phyloP scores from a whole-genome alignment of 2,329 filamentous ascomycete genomes.

The Sporothrix inflata region DNA sequence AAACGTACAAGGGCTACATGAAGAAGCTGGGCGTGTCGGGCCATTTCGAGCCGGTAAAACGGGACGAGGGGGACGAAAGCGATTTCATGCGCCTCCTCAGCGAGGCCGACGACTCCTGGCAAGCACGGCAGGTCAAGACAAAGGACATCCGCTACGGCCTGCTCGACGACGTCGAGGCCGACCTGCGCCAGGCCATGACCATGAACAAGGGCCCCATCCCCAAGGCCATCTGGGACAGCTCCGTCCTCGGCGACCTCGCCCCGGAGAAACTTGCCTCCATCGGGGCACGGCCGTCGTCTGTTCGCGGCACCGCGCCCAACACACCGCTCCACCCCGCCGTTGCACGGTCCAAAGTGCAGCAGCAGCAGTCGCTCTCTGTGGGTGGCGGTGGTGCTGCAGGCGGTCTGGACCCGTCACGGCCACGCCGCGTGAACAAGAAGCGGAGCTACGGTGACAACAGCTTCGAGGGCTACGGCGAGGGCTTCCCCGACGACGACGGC shows the following conservation, averaged over 20 bases:
- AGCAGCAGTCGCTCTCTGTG: conserved; percentile 30
- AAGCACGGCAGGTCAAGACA: conserved; percentile 56
- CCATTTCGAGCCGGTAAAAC: conserved; percentile 63
- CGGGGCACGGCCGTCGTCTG: conserved; percentile 47
- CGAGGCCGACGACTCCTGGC: conserved; percentile 61
- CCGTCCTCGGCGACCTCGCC: conserved; percentile 61
- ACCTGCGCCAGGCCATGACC: conserved; percentile 56
- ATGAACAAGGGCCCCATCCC: conserved; percentile 62
- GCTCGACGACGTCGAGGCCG: conserved; percentile 48
- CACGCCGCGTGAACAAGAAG: conserved; percentile 71
- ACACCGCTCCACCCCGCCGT: conserved; percentile 50
- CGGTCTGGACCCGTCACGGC: conserved; percentile 53
- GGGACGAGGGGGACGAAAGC: conserved; percentile 55
- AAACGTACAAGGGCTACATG: conserved; percentile 71
- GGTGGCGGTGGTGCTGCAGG: conserved; percentile 44
- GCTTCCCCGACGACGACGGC: conserved; percentile 68
- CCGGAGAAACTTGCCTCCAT: conserved; percentile 45
- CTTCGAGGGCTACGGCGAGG: conserved; percentile 75
- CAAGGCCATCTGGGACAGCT: conserved; percentile 59
- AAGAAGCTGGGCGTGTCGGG: conserved; percentile 65
- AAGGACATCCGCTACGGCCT: conserved; percentile 60
- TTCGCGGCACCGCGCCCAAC: conserved; percentile 56
- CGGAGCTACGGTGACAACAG: conserved; percentile 74
- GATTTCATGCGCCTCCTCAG: conserved; percentile 58
- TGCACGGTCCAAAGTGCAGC: conserved; percentile 45